These are phyloP conservation scores for Cytospora leucostoma DNA, from an alignment of 2,329 filamentous ascomycete species.

Conservation along the genomic window DNA sequence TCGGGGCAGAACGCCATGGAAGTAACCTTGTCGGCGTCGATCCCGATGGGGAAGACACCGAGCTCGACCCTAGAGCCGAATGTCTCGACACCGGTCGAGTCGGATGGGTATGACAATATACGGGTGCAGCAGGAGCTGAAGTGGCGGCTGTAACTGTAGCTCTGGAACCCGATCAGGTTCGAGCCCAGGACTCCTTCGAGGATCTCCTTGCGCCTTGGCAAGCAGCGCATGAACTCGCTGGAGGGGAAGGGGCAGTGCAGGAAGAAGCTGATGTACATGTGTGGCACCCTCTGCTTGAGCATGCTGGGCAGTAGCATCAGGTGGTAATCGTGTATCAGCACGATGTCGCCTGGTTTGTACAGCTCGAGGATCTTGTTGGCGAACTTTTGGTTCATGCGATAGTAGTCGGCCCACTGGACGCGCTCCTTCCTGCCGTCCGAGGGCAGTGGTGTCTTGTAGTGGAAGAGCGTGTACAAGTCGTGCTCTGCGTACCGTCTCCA, in stretches of 20 bases:
- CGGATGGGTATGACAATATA: conserved; percentile 86
- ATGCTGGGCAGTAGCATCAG: conserved; percentile 87
- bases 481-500: conserved; percentile 92
- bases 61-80: conserved; percentile 88
- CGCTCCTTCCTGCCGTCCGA: conserved; percentile 81
- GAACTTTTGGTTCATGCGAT: conserved; percentile 89
- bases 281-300: conserved; percentile 80
- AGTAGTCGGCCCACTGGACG: conserved; percentile 88
- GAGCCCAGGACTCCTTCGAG: conserved; percentile 86
- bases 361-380: conserved; percentile 84
- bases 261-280: conserved; percentile 94
- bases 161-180: conserved; percentile 94
- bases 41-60: conserved; percentile 92
- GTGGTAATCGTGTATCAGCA: conserved; percentile 94
- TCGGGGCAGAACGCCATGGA: conserved; percentile 70
- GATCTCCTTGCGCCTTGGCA: conserved; percentile 85
- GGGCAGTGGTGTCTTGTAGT: conserved; percentile 94
- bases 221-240: conserved; percentile 89
- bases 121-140: conserved; percentile 93
- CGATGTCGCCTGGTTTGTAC: conserved; percentile 90
- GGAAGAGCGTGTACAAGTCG: conserved; percentile 88
- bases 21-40: conserved; percentile 81
- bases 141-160: conserved; percentile 91
- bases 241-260: conserved; percentile 93
- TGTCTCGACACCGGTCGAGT: conserved; percentile 80